Conservation (phyloP, 345 rosid genomes). For the Rhodamnia rubescens region DNA sequence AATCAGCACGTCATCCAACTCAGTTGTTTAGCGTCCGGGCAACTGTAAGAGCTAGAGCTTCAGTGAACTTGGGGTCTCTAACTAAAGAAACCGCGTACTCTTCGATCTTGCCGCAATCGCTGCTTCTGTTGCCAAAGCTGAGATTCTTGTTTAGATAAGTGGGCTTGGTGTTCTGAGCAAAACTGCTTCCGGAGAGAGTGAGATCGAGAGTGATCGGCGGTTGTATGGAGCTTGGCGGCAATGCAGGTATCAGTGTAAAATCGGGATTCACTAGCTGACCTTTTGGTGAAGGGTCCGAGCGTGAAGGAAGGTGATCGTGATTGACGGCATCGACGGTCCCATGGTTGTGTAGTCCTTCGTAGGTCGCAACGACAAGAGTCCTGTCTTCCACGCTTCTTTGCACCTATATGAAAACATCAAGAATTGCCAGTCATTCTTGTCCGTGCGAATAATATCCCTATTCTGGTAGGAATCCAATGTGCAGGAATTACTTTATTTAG, state of each 20-base stretch:
- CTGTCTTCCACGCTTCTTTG: constrained; percentile 38
- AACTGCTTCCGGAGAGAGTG: neutral
- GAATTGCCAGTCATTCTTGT: neutral
- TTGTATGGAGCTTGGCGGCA: neutral
- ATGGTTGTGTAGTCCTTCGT: constrained; percentile 63
- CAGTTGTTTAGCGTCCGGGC: constrained; percentile 11
- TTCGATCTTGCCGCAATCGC: constrained; percentile 5
- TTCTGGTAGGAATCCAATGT: neutral
- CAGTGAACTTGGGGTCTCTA: constrained; percentile 28
- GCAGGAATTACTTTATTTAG: neutral
- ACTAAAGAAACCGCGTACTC: constrained; percentile 26
- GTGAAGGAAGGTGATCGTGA: neutral
- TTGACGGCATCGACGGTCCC: neutral
- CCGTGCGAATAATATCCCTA: neutral
- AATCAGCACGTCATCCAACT: neutral
- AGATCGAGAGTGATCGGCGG: neutral
- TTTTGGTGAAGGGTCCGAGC: neutral
- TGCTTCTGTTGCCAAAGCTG: neutral
- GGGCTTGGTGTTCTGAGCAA: neutral
- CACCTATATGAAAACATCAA: constrained; percentile 14
- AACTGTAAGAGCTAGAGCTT: constrained; percentile 32
- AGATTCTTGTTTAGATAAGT: neutral
- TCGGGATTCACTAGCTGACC: neutral
- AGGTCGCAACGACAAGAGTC: constrained; percentile 30
- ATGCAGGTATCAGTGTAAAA: neutral